Evolutionary conservation across 1,284 basidiomycete species (phyloP).

Genomic region (Termitomyces sp.): DNA sequence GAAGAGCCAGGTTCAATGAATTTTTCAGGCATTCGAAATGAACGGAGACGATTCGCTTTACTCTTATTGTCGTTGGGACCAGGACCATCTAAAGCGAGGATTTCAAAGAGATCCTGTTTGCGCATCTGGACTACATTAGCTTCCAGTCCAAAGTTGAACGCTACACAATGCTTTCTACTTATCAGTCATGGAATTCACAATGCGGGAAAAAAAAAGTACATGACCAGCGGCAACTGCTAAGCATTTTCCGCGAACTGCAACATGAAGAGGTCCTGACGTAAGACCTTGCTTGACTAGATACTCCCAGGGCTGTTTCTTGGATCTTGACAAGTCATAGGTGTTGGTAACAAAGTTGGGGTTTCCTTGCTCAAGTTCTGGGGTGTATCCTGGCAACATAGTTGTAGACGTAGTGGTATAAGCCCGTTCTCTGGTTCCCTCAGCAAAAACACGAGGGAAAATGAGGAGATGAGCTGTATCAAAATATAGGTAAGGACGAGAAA

Average conservation of each 20-base stretch:
- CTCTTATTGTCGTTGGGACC: conserved; percentile 8
- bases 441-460: background rate
- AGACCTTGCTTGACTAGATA: background rate
- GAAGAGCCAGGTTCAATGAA: conserved; percentile 11
- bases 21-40: conserved; percentile 10
- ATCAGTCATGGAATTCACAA: too few species aligned
- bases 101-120: conserved; percentile 9
- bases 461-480: background rate
- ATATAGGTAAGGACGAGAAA: background rate
- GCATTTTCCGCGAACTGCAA: background rate
- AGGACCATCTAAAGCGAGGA: conserved; percentile 3
- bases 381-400: background rate
- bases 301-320: background rate
- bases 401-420: background rate
- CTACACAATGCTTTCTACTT: conserved; percentile 8
- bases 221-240: background rate
- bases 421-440: background rate
- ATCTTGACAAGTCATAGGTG: background rate
- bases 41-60: conserved; percentile 11
- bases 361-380: background rate
- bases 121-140: conserved; percentile 12
- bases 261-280: background rate
- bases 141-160: conserved; percentile 14
- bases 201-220: background rate
- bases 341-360: background rate